Evolutionary conservation across 73 alveolate species (phyloP).

Genomic region (Paramecium octaurelia): DNA sequence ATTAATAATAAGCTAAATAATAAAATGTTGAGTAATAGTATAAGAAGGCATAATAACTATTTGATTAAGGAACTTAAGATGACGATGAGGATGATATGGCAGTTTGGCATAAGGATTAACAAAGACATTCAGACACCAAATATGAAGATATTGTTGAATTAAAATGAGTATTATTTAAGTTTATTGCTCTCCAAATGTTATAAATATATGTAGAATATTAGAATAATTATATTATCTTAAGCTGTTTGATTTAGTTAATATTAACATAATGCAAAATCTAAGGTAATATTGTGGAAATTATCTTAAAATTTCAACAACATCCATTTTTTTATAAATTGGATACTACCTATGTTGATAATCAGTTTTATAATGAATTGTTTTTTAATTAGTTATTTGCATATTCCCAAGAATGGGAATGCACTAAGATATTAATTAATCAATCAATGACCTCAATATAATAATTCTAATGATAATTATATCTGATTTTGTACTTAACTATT

Average conservation of each 20-base stretch:
- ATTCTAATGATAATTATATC: background rate
- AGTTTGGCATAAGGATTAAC: constrained; percentile 43
- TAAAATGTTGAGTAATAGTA: background rate
- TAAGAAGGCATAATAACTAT: background rate
- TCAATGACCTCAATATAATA: background rate
- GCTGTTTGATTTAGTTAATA: too few relatives aligned
- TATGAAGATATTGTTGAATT: background rate
- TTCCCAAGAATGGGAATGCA: background rate
- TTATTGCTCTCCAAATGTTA: background rate
- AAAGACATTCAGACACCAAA: background rate
- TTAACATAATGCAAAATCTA: too few relatives aligned
- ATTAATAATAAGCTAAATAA: background rate
- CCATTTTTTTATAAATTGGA: too few relatives aligned
- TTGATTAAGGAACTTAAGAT: background rate
- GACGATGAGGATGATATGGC: constrained; percentile 41
- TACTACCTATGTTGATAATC: too few relatives aligned
- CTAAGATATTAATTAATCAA: too few relatives aligned
- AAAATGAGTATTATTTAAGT: background rate
- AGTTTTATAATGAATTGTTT: too few relatives aligned
- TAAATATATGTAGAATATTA: background rate
- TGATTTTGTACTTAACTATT: background rate
- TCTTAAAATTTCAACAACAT: too few relatives aligned
- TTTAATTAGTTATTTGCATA: background rate
- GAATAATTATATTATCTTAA: too few relatives aligned
- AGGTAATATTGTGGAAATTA: too few relatives aligned